Percentiles rank a stretch among this genome's conserved stretches.
phyloP scores from a whole-genome alignment of 129 eudicot species.

The Lactuca sativa region DNA sequence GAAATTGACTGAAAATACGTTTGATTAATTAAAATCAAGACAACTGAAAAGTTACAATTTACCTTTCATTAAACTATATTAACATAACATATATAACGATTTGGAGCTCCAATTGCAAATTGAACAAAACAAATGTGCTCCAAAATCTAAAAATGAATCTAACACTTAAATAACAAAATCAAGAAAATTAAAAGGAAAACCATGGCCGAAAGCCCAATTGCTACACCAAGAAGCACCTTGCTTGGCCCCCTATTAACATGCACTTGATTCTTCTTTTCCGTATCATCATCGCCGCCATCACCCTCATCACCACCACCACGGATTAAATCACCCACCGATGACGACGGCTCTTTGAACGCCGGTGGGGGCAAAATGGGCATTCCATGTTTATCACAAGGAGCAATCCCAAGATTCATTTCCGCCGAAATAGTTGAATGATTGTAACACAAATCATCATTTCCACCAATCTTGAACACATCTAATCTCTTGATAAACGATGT shows the following conservation, averaged over 20 bases:
- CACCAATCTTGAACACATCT: constrained; percentile 68
- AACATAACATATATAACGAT: background rate
- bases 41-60: background rate
- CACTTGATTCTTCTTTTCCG: constrained; percentile 25
- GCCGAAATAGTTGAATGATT: constrained; percentile 46
- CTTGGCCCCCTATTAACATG: constrained; percentile 61
- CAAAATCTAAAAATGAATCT: background rate
- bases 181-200: constrained; percentile 79
- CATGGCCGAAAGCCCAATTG: constrained; percentile 83
- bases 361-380: constrained; percentile 72
- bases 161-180: constrained; percentile 63
- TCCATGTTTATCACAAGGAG: constrained; percentile 86
- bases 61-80: background rate
- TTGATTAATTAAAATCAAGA: too few relatives aligned
- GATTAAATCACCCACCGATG: constrained; percentile 22
- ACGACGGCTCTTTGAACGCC: constrained; percentile 27
- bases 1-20: too few relatives aligned
- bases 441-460: constrained; percentile 72
- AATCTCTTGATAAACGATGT: constrained; percentile 61
- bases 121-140: background rate
- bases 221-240: constrained; percentile 90
- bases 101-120: background rate
- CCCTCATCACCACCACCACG: constrained; percentile 31
- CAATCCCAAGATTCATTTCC: constrained; percentile 75
- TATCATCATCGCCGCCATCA: constrained; percentile 29